Base-by-base conservation (phyloP, 2,329 filamentous ascomycete genomes). In the Ciborinia camelliae region DNA sequence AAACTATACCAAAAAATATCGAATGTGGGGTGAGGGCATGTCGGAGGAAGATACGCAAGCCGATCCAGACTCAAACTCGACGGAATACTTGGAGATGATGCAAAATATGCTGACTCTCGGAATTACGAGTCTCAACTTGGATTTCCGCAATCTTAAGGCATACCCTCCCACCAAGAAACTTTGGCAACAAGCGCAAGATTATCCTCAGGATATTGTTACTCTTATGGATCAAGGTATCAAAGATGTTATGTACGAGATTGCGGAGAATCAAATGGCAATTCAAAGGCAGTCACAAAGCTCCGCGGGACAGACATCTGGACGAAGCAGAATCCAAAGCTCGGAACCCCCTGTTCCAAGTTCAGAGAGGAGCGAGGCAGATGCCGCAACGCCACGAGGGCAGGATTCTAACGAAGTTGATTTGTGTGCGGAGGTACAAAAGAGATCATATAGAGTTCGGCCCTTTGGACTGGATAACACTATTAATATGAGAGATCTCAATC, bases 151-250 rank as follows among this genome's bases (percentile, higher is more conserved):
- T 72, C 82, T 99, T 66, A 96, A 96, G 75, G 84, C 93, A 15
- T 99, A 97, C 75, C 95, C 96, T 3, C 88, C 92, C 0, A 98
- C 95, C 0, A 82, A 89, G 71, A 98, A 98, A 79, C 81, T 99
- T 64, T 98, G 92, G 91, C 91, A 98, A 76, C 96, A 99, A 77
- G 82, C 96, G 65, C 91, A 96, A 75, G 89, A 90, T 18, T 99
- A 97, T 74, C 95, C 95, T 0, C 92, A 95, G 74, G 95, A 99
- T 82, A 93, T 99, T 62, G 90, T 99, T 52, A 93, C 94, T 3
- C 83, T 98, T 54, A 97, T 99, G 90, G 96, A 99, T 82, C 91
- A 96, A 76, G 88, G 88, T 7, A 86, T 97, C 59, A 96, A 97
- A 75, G 94, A 99, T 78, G 83, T 92, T 62, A 96, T 98, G 89